Evolutionary conservation across 306 rosid genomes (phyloP).

Genomic region (Geum urbanum): DNA sequence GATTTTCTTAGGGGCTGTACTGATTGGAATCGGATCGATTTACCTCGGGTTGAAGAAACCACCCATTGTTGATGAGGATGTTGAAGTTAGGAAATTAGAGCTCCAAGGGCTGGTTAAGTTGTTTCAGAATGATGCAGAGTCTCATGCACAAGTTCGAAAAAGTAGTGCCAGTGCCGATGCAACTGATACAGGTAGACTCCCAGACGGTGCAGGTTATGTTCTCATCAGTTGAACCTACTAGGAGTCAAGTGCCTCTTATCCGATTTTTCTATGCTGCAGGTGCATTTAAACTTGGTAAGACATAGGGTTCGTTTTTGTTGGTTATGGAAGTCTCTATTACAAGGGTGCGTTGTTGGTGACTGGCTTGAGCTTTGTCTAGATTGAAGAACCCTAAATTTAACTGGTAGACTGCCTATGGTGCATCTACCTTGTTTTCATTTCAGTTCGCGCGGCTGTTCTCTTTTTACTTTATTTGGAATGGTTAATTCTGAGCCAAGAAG

Average conservation of each 20-base stretch:
- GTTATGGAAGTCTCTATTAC: neutral
- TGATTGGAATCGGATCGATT: slow-evolving; percentile 42
- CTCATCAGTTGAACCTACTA: slow-evolving; percentile 25
- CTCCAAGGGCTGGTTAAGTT: slow-evolving; percentile 49
- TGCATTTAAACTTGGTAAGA: neutral
- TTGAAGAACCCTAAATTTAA: neutral
- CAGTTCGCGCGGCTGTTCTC: too few relatives aligned
- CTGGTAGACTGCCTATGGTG: neutral
- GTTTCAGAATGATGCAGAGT: slow-evolving; percentile 61
- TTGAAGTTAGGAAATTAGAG: slow-evolving; percentile 59
- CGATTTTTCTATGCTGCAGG: neutral
- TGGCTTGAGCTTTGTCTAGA: neutral
- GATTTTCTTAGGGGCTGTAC: slow-evolving; percentile 36
- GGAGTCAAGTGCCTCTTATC: neutral
- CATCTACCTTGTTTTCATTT: too few relatives aligned
- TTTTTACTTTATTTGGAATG: neutral
- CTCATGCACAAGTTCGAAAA: slow-evolving; percentile 61
- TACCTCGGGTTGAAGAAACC: slow-evolving; percentile 61
- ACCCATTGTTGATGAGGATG: slow-evolving; percentile 46
- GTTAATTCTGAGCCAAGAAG: neutral
- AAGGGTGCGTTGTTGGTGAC: neutral
- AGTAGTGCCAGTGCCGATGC: slow-evolving; percentile 40
- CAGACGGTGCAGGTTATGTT: slow-evolving; percentile 22
- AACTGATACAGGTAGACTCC: slow-evolving; percentile 43
- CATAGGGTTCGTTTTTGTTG: neutral